Conservation (phyloP, 176 grass and related monocot genomes). For the Tillandsia fasciculata region DNA sequence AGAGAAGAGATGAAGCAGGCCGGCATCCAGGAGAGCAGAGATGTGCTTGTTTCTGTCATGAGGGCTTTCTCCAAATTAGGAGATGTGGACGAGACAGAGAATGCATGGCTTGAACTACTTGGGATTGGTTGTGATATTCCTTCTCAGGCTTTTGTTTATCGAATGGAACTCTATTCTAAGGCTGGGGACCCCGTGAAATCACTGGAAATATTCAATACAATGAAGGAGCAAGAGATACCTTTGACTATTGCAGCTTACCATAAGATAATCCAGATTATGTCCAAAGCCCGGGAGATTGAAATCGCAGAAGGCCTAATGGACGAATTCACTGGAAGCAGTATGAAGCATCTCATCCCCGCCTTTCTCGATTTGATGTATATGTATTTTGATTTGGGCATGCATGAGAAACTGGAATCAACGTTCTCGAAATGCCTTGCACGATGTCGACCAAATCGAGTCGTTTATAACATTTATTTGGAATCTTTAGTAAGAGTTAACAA, state of each 20-base stretch:
- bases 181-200: conserved; percentile 67
- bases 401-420: conserved; percentile 49
- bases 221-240: conserved; percentile 59
- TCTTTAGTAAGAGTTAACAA: conserved; percentile 52
- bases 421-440: conserved; percentile 59
- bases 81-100: conserved; percentile 67
- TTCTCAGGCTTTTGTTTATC: conserved; percentile 73
- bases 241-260: conserved; percentile 71
- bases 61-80: conserved; percentile 87
- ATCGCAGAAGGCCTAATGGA: conserved; percentile 54
- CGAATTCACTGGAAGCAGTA: conserved; percentile 55
- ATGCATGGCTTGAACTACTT: conserved; percentile 56
- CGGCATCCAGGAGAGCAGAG: conserved; percentile 47
- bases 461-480: conserved; percentile 78
- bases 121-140: conserved; percentile 47
- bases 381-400: conserved; percentile 76
- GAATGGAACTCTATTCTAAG: conserved; percentile 69
- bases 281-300: conserved; percentile 48
- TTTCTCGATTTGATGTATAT: conserved; percentile 72
- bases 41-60: conserved; percentile 87
- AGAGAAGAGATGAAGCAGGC: conserved; percentile 63
- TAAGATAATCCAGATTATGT: conserved; percentile 85
- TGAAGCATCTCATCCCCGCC: conserved; percentile 89
- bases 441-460: conserved; percentile 67
- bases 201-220: conserved; percentile 62